Percentiles rank a stretch among this genome's conserved stretches.
Evolutionary conservation across 225 moss, liverwort and hornwort genomes (phyloP).

Genomic region (Rhytidiadelphus loreus): DNA sequence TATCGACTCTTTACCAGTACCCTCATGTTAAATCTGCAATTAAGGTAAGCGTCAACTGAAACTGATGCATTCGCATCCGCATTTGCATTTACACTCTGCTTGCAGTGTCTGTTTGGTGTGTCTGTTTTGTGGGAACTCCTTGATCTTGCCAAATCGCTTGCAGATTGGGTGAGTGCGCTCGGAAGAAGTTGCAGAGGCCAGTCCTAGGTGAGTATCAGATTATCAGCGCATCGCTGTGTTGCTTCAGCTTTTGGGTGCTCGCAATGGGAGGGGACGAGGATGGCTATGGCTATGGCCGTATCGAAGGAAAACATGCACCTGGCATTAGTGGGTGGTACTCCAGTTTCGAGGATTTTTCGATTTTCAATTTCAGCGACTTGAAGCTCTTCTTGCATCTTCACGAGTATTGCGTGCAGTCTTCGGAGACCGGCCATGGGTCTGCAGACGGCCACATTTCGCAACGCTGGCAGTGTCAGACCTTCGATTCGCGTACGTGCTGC

Average conservation of each 20-base stretch:
- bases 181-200: not conserved
- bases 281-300: not conserved
- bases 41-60: not conserved
- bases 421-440: not conserved
- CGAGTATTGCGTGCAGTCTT: not conserved
- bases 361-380: too few species aligned
- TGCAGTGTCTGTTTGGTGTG: not conserved
- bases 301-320: too few species aligned
- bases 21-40: not conserved
- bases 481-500: not conserved
- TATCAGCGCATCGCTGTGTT: not conserved
- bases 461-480: not conserved
- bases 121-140: not conserved
- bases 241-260: not conserved
- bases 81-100: not conserved
- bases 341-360: not conserved
- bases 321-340: not conserved
- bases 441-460: not conserved
- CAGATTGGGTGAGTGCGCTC: not conserved
- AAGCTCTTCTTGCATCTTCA: too few species aligned
- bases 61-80: not conserved
- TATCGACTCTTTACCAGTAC: not conserved
- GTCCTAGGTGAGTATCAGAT: not conserved
- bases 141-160: not conserved
- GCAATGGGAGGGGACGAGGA: not conserved